These are phyloP conservation scores for Amylostereum areolatum DNA, from an alignment of 1,284 basidiomycete genomes.

Conservation along the genomic window DNA sequence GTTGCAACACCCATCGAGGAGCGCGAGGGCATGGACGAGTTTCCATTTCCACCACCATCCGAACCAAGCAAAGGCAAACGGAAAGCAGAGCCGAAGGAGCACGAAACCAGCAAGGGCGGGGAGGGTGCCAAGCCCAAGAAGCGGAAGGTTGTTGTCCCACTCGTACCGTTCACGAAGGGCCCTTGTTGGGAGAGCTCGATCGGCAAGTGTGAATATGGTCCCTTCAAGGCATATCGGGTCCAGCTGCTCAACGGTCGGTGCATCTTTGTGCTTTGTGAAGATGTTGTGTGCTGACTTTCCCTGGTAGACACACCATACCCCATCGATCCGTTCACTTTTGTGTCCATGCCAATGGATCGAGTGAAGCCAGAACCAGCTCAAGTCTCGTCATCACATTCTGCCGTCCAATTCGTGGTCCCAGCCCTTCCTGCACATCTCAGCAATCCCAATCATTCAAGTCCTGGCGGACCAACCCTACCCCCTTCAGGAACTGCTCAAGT, in stretches of 20 bases:
- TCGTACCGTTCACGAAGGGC: constrained; percentile 74
- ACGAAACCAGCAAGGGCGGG: constrained; percentile 11
- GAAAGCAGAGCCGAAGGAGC: constrained; percentile 40
- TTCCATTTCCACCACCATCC: constrained; percentile 25
- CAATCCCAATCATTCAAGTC: constrained; percentile 4
- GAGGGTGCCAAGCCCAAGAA: constrained; percentile 39
- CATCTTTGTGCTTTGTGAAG: not conserved
- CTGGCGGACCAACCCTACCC: no score
- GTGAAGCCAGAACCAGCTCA: constrained; percentile 20
- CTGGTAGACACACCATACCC: constrained; percentile 64
- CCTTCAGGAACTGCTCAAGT: constrained; percentile 2
- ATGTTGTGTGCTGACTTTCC: constrained; percentile 2
- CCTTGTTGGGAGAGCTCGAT: constrained; percentile 67
- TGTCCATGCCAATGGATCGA: constrained; percentile 42
- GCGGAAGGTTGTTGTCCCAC: constrained; percentile 66
- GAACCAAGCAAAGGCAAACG: constrained; percentile 39
- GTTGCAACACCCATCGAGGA: constrained; percentile 35
- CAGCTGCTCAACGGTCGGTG: constrained; percentile 72
- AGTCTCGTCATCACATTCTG: constrained; percentile 13
- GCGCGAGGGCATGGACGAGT: constrained; percentile 28
- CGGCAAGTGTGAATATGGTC: constrained; percentile 54
- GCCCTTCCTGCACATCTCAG: constrained; percentile 27
- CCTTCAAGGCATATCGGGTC: constrained; percentile 65
- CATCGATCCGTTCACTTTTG: constrained; percentile 74
- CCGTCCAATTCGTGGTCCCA: constrained; percentile 30